A percentile compares a stretch with the other conserved stretches of the same genome.
These are phyloP conservation scores for Chrysoporthe austroafricana DNA, from an alignment of 2,329 filamentous ascomycete species.

Conservation along the genomic window DNA sequence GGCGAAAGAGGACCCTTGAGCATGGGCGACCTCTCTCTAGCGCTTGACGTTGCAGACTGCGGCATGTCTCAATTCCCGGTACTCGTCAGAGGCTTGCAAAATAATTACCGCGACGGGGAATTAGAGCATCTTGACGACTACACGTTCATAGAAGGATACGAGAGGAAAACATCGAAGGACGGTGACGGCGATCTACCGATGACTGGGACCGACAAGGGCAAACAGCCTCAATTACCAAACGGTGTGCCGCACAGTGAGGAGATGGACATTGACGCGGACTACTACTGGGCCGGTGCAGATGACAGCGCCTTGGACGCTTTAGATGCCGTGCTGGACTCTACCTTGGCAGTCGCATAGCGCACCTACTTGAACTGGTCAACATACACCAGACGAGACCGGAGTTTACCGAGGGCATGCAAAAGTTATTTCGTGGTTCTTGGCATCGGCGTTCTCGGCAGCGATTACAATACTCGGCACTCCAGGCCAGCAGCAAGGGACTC, in stretches of 20 bases:
- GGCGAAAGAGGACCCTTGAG: slow-evolving; percentile 72
- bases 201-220: slow-evolving; percentile 40
- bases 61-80: slow-evolving; percentile 79
- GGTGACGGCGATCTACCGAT: slow-evolving; percentile 40
- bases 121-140: slow-evolving; percentile 69
- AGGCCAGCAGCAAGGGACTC: slow-evolving; percentile 7
- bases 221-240: slow-evolving; percentile 48
- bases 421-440: neutral
- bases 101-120: slow-evolving; percentile 75
- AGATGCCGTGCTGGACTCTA: slow-evolving; percentile 61
- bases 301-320: slow-evolving; percentile 55
- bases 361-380: neutral
- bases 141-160: slow-evolving; percentile 51
- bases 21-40: slow-evolving; percentile 77
- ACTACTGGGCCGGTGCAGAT: slow-evolving; percentile 66
- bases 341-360: slow-evolving; percentile 50
- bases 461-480: slow-evolving; percentile 10
- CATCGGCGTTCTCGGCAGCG: slow-evolving; percentile 28
- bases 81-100: slow-evolving; percentile 70
- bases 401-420: neutral
- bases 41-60: slow-evolving; percentile 74
- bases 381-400: neutral
- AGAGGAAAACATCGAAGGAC: slow-evolving; percentile 34
- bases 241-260: slow-evolving; percentile 52
- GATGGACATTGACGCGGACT: slow-evolving; percentile 64